These are phyloP conservation scores for Termitomyces heimii DNA, from an alignment of 768 basidiomycete species.

Conservation along the genomic window DNA sequence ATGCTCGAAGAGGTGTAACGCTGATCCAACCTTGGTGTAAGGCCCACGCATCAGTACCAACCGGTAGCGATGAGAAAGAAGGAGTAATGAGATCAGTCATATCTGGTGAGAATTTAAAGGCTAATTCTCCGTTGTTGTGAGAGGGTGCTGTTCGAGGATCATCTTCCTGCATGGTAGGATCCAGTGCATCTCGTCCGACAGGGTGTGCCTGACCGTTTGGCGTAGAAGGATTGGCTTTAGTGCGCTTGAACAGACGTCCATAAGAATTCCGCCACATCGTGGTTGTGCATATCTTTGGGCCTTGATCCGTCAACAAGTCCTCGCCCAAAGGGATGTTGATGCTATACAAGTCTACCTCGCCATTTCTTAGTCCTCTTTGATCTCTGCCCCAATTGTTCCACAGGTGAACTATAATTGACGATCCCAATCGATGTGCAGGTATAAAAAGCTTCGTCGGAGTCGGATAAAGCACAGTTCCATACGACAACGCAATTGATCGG, in stretches of 20 bases:
- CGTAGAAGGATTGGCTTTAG: conserved; percentile 15
- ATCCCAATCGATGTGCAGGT: conserved; percentile 68
- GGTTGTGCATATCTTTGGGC: conserved; percentile 74
- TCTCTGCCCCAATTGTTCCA: conserved; percentile 87
- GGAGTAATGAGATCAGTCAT: conserved; percentile 67
- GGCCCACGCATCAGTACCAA: conserved; percentile 82
- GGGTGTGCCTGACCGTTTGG: conserved; percentile 19
- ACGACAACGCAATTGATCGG: conserved; percentile 84
- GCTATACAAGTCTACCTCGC: conserved; percentile 78
- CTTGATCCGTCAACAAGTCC: conserved; percentile 49
- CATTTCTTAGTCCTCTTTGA: conserved; percentile 44
- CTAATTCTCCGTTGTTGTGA: conserved; percentile 30
- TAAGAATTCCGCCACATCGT: conserved; percentile 83
- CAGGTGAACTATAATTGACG: conserved; percentile 63
- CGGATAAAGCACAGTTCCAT: conserved; percentile 72
- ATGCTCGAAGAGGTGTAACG: conserved; percentile 72
- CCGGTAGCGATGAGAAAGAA: conserved; percentile 48
- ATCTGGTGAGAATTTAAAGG: conserved; percentile 71
- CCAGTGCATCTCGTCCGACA: conserved; percentile 39
- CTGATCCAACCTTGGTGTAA: conserved; percentile 63
- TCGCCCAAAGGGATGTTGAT: conserved; percentile 85
- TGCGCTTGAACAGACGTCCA: conserved; percentile 67
- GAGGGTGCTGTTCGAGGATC: not conserved
- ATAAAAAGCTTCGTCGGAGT: conserved; percentile 52
- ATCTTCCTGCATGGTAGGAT: conserved; percentile 3